Base-by-base conservation (phyloP, 1,284 basidiomycete genomes). In the Ceratobasidium papillatum region DNA sequence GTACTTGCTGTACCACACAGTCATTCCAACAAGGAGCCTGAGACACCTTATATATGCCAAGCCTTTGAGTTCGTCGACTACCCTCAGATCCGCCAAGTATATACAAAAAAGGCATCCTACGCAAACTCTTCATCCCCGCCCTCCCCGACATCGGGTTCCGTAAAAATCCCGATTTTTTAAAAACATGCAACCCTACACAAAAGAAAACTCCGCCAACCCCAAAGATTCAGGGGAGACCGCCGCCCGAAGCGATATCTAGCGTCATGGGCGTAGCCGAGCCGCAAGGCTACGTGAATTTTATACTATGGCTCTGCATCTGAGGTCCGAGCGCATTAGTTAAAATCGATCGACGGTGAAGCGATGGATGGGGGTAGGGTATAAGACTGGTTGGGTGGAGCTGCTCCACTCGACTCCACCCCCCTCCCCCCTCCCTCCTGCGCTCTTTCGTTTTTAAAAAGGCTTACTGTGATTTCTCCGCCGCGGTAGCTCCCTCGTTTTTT, bases 401-500 rank as follows among this genome's bases (percentile, higher is more conserved):
- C 22, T 38, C 14, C 34, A 52, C 34, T 19, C 9, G 19, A 30
- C 62, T 38, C 25, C 62, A 32, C 32, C 12, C n/a, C 52, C 12
- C 19, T 41, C 25, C 22, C 14, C 27, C 41, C 27, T 27, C 61
- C 25, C 41, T 43, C 17, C 34, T 17, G 19, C 22, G n/a, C 2
- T 58, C 36, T 58, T 1, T 36, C 34, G 27, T 59, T 19, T 19
- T 22, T 11, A 43, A 41, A 75, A 43, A 41, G 51, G 84, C 89
- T 81, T 80, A 95, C 92, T 43, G 94, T 96, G 77, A 98, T 98
- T 79, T 95, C 93, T 43, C 95, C 95, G 22, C 95, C 95, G 63
- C 88, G 88, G 82, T 98, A 97, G 77, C 92, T 94, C 2, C 96
- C 97, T 78, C 93, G 87, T 85, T 99, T 99, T 86, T 99, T 99